Evolutionary conservation across 2,329 filamentous ascomycete species (phyloP), one percentile per base, ranked within the genome.

Genomic region (Coniella vitis): DNA sequence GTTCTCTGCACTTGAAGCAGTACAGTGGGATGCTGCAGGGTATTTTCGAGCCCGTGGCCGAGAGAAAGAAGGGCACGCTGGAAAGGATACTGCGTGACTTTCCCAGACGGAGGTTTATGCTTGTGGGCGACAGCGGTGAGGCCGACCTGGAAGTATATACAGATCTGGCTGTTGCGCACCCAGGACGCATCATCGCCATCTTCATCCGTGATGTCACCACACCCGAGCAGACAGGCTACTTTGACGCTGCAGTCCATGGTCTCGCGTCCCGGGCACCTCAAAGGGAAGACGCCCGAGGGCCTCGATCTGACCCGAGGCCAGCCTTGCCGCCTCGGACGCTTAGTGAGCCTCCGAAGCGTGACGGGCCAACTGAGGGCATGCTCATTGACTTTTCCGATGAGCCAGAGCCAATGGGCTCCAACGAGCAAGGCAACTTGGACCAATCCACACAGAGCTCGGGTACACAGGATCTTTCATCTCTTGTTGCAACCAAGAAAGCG

Each of bases 131-230:
- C 63, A 96, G 90, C 58, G 93, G 94, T 34, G 93, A 98, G 67
- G 93, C 91, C 7, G 94, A 98, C 66, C 73, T 98, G 3, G 94
- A 98, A 64, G 90, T 97, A 0, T 98, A 98, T 61, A 96, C 90
- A 0, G 93, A 98, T 55, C 78, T 95, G n/a, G 90, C 86, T 0
- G 61, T 91, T 31, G 81, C 87, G 2, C 84, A 97, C 58, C 91
- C 90, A 0, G 86, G 87, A 0, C 80, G 87, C 22, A 83, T 98
- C 2, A 71, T 90, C 25, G 93, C 83, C 0, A 81, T 98, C 7
- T 97, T 97, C 65, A 97, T 98, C 55, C 80, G 94, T 48, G 93
- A 98, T 65, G 88, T 98, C 19, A 98, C 93, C 0, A 95, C 89
- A 0, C 78, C 85, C 0, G 78, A 86, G 34, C 74, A 72, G 40